Evolutionary conservation across 2,329 filamentous ascomycete species (phyloP).

Genomic region (Parafenestella ontariensis): DNA sequence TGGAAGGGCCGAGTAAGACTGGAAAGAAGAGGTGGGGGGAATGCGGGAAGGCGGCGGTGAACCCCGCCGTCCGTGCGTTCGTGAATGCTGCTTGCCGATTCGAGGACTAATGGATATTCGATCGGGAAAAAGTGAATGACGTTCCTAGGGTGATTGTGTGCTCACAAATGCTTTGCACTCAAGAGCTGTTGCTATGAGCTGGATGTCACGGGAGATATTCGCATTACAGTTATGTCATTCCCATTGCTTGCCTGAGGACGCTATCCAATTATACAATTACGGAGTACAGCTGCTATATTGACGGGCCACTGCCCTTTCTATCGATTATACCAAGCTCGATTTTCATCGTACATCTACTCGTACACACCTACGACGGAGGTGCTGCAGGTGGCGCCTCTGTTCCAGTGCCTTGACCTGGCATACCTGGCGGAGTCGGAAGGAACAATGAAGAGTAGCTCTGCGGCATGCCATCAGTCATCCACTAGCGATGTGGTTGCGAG

Average conservation of each 20-base stretch:
- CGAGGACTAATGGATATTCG: constrained; percentile 5
- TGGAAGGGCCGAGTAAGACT: constrained; percentile 12
- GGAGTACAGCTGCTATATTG: constrained; percentile 19
- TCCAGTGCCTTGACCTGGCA: constrained; percentile 45
- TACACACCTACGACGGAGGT: constrained; percentile 48
- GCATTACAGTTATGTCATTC: neutral
- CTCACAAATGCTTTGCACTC: neutral
- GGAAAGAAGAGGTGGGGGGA: constrained; percentile 31
- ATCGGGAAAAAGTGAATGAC: neutral
- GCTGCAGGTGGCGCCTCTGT: constrained; percentile 59
- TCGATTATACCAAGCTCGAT: neutral
- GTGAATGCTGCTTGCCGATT: constrained; percentile 10
- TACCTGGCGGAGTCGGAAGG: constrained; percentile 60
- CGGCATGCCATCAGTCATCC: constrained; percentile 19
- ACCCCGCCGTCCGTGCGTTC: constrained; percentile 16
- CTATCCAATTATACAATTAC: constrained; percentile 21
- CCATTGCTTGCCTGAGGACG: constrained; percentile 3
- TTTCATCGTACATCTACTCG: neutral
- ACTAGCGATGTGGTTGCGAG: neutral
- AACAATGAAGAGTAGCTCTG: constrained; percentile 69
- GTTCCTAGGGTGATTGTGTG: neutral
- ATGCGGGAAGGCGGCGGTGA: constrained; percentile 16
- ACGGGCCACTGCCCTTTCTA: neutral
- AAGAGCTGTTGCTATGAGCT: neutral
- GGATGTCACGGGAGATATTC: neutral